These are phyloP conservation scores for Lactarius deliciosus DNA, from an alignment of 768 basidiomycete species.

Conservation along the genomic window DNA sequence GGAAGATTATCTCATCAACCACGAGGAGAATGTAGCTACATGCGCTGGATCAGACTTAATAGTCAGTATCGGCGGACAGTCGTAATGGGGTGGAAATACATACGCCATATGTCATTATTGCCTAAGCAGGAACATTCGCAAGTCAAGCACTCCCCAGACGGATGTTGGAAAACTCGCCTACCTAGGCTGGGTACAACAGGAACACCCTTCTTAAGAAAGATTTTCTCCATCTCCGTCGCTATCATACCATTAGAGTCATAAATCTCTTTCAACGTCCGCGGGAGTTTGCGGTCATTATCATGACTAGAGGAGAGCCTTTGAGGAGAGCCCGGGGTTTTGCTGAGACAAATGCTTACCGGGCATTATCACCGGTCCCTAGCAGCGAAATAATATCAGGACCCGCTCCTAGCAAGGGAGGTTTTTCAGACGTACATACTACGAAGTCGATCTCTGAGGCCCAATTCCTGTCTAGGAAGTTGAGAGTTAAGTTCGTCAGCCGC, in stretches of 20 bases:
- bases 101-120: conserved; percentile 92
- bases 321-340: background rate
- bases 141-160: background rate
- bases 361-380: conserved; percentile 77
- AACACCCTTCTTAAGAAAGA: conserved; percentile 70
- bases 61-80: conserved; percentile 15
- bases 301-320: conserved; percentile 49
- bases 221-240: conserved; percentile 64
- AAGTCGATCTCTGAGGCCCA: conserved; percentile 89
- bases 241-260: conserved; percentile 68
- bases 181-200: conserved; percentile 82
- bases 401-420: conserved; percentile 1
- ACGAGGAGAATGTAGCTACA: conserved; percentile 40
- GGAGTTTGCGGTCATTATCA: conserved; percentile 80
- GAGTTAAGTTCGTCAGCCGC: conserved; percentile 72
- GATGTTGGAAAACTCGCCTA: conserved; percentile 49
- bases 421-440: conserved; percentile 64
- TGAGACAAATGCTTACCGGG: conserved; percentile 44
- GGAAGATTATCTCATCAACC: background rate
- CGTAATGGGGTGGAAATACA: conserved; percentile 35
- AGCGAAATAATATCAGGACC: background rate
- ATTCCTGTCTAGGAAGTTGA: conserved; percentile 74
- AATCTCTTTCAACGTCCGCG: conserved; percentile 80
- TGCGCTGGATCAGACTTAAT: conserved; percentile 47
- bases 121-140: conserved; percentile 43